These are phyloP conservation scores for Monosporascus sp. DNA, from an alignment of 2,329 filamentous ascomycete genomes.

Conservation along the genomic window DNA sequence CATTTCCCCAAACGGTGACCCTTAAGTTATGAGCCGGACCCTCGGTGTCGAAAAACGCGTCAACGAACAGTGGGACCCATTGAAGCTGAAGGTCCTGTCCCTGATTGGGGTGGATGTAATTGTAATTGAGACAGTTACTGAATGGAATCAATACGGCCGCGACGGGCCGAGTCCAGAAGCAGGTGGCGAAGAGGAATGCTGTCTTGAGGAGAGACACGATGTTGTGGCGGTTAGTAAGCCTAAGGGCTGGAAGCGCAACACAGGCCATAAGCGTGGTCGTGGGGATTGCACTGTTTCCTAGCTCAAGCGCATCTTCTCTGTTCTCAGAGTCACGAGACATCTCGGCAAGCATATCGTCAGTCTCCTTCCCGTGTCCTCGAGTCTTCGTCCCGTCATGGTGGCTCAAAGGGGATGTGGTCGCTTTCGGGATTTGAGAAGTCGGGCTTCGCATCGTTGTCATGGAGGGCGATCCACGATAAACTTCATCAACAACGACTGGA, in stretches of 20 bases:
- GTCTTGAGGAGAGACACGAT: slow-evolving; percentile 4
- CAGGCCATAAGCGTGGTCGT: neutral
- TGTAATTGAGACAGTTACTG: slow-evolving; percentile 71
- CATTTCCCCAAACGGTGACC: slow-evolving; percentile 85
- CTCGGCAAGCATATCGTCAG: neutral
- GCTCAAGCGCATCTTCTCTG: neutral
- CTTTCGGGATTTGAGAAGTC: slow-evolving; percentile 5
- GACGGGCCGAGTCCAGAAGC: slow-evolving; percentile 35
- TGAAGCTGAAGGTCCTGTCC: slow-evolving; percentile 59
- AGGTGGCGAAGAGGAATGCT: slow-evolving; percentile 32
- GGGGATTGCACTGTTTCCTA: neutral
- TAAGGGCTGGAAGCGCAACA: neutral
- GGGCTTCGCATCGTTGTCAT: slow-evolving; percentile 21
- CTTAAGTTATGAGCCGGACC: slow-evolving; percentile 59
- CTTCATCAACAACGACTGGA: slow-evolving; percentile 11
- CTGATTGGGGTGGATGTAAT: slow-evolving; percentile 44
- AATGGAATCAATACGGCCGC: slow-evolving; percentile 68
- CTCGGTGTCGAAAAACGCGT: slow-evolving; percentile 65
- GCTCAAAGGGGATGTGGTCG: slow-evolving; percentile 2
- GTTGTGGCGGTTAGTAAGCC: neutral
- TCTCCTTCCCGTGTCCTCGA: slow-evolving; percentile 1
- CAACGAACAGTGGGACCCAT: slow-evolving; percentile 70
- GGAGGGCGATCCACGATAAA: slow-evolving; percentile 6
- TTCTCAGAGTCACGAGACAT: neutral
- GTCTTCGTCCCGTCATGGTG: slow-evolving; percentile 2